Evolutionary conservation across 75 land plant genomes (phyloP).

Genomic region (Cryptomeria japonica): DNA sequence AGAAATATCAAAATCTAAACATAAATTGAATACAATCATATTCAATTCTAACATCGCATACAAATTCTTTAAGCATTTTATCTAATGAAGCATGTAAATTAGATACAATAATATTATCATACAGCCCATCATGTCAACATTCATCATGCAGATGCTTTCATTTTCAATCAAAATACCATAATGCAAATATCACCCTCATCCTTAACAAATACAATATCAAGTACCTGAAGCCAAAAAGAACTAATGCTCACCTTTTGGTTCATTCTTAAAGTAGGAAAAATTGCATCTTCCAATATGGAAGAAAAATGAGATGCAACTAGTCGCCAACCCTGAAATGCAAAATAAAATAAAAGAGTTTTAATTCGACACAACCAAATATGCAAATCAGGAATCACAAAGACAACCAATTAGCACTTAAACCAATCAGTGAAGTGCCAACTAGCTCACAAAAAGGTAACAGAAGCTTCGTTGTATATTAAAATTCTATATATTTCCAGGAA

Average conservation of each 20-base stretch:
- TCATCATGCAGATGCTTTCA: background rate
- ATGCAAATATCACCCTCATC: background rate
- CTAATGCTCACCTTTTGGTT: constrained; percentile 63
- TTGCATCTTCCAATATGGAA: constrained; percentile 67
- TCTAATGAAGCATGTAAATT: background rate
- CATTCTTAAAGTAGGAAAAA: constrained; percentile 75
- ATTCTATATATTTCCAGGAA: background rate
- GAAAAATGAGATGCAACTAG: constrained; percentile 79
- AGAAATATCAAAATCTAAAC: background rate
- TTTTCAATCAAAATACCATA: background rate
- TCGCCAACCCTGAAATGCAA: constrained; percentile 78
- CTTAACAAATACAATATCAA: background rate
- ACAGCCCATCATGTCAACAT: background rate
- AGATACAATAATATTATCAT: background rate
- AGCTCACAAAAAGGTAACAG: background rate
- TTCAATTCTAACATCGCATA: background rate
- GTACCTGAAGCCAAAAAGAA: background rate
- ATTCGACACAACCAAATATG: background rate
- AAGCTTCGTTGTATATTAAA: background rate
- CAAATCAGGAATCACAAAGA: background rate
- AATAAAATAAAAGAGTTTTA: background rate
- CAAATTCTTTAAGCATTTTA: background rate
- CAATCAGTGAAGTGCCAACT: background rate
- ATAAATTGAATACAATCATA: background rate
- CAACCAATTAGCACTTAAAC: background rate